A percentile compares a stretch with the other conserved stretches of the same genome.
phyloP scores from a whole-genome alignment of 2,329 filamentous ascomycete genomes.

The Periconia sp. region DNA sequence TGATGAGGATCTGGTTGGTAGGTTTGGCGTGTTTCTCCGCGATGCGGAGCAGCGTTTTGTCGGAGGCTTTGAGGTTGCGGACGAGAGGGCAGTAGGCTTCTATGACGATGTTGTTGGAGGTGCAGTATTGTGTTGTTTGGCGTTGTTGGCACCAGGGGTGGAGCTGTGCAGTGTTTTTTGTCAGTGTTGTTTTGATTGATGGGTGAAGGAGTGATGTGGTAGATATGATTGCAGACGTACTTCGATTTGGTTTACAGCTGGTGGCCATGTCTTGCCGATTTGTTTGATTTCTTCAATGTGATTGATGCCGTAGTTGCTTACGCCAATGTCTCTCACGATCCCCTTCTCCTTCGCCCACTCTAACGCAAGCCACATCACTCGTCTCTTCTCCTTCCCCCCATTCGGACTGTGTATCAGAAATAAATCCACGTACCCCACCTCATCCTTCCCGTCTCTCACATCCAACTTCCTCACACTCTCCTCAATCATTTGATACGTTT shows the following conservation, averaged over 20 bases:
- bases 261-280: slow-evolving; percentile 68
- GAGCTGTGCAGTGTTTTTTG: no score
- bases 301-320: slow-evolving; percentile 70
- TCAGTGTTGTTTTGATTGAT: no score
- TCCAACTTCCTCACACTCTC: slow-evolving; percentile 65
- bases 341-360: slow-evolving; percentile 64
- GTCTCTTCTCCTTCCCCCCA: slow-evolving; percentile 56
- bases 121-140: slow-evolving; percentile 59
- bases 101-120: slow-evolving; percentile 60
- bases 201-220: no score
- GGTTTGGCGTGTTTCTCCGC: slow-evolving; percentile 73
- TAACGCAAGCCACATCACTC: slow-evolving; percentile 67
- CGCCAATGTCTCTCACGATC: slow-evolving; percentile 66
- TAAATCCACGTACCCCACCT: slow-evolving; percentile 68
- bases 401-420: slow-evolving; percentile 70
- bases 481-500: slow-evolving; percentile 60
- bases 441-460: slow-evolving; percentile 27
- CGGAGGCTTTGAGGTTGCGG: slow-evolving; percentile 71
- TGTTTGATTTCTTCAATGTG: slow-evolving; percentile 70
- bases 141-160: slow-evolving; percentile 73
- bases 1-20: slow-evolving; percentile 74
- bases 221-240: slow-evolving; percentile 44
- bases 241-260: slow-evolving; percentile 75
- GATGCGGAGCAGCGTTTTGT: slow-evolving; percentile 65
- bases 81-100: slow-evolving; percentile 69